Evolutionary conservation across 2,329 filamentous ascomycete species (phyloP).

Genomic region (Ophiostoma piceae): DNA sequence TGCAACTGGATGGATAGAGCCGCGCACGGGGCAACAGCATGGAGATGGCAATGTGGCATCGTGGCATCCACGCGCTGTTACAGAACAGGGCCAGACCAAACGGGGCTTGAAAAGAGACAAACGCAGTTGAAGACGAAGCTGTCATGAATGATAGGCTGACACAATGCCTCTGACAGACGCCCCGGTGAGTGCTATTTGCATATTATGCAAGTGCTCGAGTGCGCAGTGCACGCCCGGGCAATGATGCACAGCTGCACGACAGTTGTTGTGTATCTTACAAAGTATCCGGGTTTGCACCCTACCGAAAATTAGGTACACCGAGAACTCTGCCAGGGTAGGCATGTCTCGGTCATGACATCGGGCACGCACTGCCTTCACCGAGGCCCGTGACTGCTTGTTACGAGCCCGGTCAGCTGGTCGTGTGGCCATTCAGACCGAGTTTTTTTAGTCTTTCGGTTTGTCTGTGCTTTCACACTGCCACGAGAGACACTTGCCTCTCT

Average conservation of each 20-base stretch:
- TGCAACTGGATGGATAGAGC: not conserved
- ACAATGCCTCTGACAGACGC: not conserved
- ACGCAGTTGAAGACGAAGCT: not conserved
- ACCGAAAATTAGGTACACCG: not conserved
- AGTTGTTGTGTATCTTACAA: not conserved
- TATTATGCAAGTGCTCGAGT: not conserved
- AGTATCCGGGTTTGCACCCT: not conserved
- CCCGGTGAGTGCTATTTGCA: not conserved
- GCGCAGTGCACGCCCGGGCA: not conserved
- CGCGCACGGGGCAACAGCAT: not conserved
- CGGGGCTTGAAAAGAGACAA: not conserved
- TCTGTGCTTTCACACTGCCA: too few relatives aligned
- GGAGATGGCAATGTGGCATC: not conserved
- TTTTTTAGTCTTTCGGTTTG: too few relatives aligned
- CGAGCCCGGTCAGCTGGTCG: not conserved
- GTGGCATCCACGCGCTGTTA: not conserved
- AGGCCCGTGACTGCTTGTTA: not conserved
- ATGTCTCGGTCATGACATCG: slow-evolving; percentile 1
- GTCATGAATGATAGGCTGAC: not conserved
- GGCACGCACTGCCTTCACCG: not conserved
- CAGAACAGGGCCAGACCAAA: not conserved
- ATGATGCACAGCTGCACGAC: not conserved
- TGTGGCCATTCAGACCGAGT: not conserved
- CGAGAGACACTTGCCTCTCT: not conserved
- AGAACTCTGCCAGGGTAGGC: not conserved